Base-by-base conservation (phyloP, 2,329 filamentous ascomycete species). In the Dryadomyces quercivorus region DNA sequence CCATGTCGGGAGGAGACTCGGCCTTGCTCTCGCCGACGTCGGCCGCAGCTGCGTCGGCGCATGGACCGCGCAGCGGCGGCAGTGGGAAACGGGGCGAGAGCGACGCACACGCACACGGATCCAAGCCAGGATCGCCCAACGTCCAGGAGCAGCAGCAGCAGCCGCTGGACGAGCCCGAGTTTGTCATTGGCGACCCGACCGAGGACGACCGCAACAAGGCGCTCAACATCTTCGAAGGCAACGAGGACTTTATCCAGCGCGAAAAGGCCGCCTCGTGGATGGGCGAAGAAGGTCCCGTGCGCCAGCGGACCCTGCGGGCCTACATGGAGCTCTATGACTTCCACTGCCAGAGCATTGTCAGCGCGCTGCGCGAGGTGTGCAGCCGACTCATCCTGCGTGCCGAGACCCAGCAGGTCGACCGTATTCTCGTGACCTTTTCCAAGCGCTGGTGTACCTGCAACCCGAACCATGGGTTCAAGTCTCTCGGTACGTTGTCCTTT, bases 281-380 rank as follows among this genome's bases (percentile, higher is more conserved):
- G 69, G 93, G 93, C 61, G 88, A 93, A 62, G 81, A 84, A 58
- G 80, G 80, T 0, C 72, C 73, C 2, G 69, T 81, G 36, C 73
- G 80, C 16, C 75, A 81, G 62, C 72, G 79, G 21, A 81, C 78
- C 0, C 65, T 85, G 21, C 70, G 72, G 60, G 92, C 92, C 0
- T 98, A 95, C 68, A 95, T 98, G 86, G 84, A 89, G 57, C 73
- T 96, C 12, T 96, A 92, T 66, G 85, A 96, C 65, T 97, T 93
- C 72, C 74, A 80, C 8, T 85, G 85, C 61, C 76, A 86, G 63
- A 95, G 88, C 66, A 85, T 97, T 50, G 76, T 97, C 16, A 75
- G 78, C 42, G 82, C 88, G 8, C 75, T 97, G 59, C 83, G 93
- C 26, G 80, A 84, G 57, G 76, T 98, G 26, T 98, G 93, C 67